Percentiles rank a stretch among this genome's conserved stretches.
These are phyloP conservation scores for Mortierella sp. DNA, from an alignment of 371 early-diverging fungal species.

Conservation along the genomic window DNA sequence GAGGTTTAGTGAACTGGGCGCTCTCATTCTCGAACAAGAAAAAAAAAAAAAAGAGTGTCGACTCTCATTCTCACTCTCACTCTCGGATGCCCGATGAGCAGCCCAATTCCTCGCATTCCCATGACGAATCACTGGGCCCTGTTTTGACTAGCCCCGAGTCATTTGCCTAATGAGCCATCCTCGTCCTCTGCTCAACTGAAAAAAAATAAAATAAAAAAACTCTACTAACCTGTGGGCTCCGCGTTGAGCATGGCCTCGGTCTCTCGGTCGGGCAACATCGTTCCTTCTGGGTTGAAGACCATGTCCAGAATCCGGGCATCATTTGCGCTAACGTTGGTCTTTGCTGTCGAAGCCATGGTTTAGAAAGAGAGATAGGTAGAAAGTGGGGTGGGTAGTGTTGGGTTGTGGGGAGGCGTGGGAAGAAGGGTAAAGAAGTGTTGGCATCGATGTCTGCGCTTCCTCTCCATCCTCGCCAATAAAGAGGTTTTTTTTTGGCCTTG, in stretches of 20 bases:
- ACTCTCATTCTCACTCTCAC: no score
- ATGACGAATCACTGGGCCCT: not conserved
- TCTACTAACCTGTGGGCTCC: slow-evolving; percentile 24
- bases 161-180: not conserved
- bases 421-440: no score
- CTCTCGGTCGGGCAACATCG: slow-evolving; percentile 50
- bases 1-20: not conserved
- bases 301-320: slow-evolving; percentile 50
- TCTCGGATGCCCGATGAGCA: no score
- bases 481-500: no score
- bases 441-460: no score
- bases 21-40: no score
- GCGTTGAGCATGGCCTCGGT: slow-evolving; percentile 34
- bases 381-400: no score
- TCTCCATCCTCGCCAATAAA: no score
- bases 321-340: slow-evolving; percentile 30
- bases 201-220: not conserved
- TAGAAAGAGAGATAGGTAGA: not conserved
- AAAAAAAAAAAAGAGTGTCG: no score
- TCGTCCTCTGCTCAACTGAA: not conserved
- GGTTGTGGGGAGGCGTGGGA: no score
- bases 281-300: slow-evolving; percentile 54
- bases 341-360: slow-evolving; percentile 20
- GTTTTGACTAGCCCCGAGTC: not conserved
- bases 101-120: no score